Evolutionary conservation across 2,329 filamentous ascomycete species (phyloP), one percentile per base, ranked within the genome.

Genomic region (Alternaria brassicae): DNA sequence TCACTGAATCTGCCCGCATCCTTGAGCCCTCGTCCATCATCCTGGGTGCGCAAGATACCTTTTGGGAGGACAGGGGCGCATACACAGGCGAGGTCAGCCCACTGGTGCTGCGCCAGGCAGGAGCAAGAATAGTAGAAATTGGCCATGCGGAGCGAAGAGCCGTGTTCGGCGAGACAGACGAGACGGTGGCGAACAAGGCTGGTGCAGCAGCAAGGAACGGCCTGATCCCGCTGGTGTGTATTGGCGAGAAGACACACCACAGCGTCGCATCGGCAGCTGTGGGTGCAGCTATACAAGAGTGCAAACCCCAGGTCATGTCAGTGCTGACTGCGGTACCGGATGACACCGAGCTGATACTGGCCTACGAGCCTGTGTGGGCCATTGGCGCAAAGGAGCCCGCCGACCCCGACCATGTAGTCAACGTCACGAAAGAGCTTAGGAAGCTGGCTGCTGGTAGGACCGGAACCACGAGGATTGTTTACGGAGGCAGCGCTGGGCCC

Each of bases 311-410:
- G 77, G 82, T 96, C 56, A 81, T 83, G 37, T 81, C 86, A 1
- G 87, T 91, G 2, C 74, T 95, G 51, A 79, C 80, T 1, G 84
- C 82, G 0, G 80, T 94, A 7, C 84, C 88, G 0, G 81, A 81
- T 10, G 82, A 86, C 15, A 85, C 87, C 0, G 89, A 92, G 47
- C 84, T 95, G 5, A 85, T 94, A 6, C 83, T 96, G 57, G 92
- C 92, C 1, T 96, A 96, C 72, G 92, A 96, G 80, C 92, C 92
- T 7, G 91, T 95, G 1, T 96, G 92, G 92, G 92, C 92, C 1
- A 96, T 95, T 76, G 92, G 92, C 0, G 88, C 91, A 9, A 81
- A 84, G 1, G 81, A 89, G 70, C 91, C 92, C 2, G 92, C 92
- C 0, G 84, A 84, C 7, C 85, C 88, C 17, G 88, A 89, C 61